phyloP scores from a whole-genome alignment of 192 early-diverging fungal genomes.

The Umbelopsis ramanniana region DNA sequence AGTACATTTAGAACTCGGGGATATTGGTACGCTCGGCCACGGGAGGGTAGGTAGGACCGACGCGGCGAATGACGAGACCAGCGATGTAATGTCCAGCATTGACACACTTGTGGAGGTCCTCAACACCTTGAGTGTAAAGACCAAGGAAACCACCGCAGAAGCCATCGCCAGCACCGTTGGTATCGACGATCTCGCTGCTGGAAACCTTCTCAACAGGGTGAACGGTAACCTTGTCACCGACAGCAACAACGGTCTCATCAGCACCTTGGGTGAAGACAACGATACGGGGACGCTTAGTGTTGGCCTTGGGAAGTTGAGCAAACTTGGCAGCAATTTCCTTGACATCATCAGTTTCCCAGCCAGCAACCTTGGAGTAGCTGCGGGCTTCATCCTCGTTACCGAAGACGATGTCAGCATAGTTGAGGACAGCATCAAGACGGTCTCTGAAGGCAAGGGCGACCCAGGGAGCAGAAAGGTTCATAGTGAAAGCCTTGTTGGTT shows the following conservation, averaged over 20 bases:
- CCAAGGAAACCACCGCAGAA: slow-evolving; percentile 94
- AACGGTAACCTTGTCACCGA: slow-evolving; percentile 63
- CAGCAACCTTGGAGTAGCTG: slow-evolving; percentile 79
- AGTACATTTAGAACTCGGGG: slow-evolving; percentile 35
- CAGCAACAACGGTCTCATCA: slow-evolving; percentile 72
- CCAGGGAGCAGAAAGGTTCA: slow-evolving; percentile 98
- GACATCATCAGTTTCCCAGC: slow-evolving; percentile 73
- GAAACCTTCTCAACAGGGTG: slow-evolving; percentile 64
- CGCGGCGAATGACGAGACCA: slow-evolving; percentile 79
- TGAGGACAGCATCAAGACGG: slow-evolving; percentile 73
- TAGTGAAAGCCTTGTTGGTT: slow-evolving; percentile 83
- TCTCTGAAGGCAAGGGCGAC: slow-evolving; percentile 93
- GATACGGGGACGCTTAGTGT: slow-evolving; percentile 70
- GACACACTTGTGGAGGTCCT: slow-evolving; percentile 65
- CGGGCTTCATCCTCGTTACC: slow-evolving; percentile 96
- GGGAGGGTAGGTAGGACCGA: slow-evolving; percentile 75
- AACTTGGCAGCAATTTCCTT: slow-evolving; percentile 82
- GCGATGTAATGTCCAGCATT: slow-evolving; percentile 93
- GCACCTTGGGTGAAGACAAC: slow-evolving; percentile 95
- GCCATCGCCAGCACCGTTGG: slow-evolving; percentile 98
- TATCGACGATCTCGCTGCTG: slow-evolving; percentile 83
- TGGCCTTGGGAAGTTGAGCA: slow-evolving; percentile 81
- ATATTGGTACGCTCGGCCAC: slow-evolving; percentile 31
- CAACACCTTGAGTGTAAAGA: slow-evolving; percentile 76
- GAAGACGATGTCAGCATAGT: slow-evolving; percentile 92